Evolutionary conservation across 2,329 filamentous ascomycete genomes (phyloP).

Genomic region (Dichotomopilus funicola): DNA sequence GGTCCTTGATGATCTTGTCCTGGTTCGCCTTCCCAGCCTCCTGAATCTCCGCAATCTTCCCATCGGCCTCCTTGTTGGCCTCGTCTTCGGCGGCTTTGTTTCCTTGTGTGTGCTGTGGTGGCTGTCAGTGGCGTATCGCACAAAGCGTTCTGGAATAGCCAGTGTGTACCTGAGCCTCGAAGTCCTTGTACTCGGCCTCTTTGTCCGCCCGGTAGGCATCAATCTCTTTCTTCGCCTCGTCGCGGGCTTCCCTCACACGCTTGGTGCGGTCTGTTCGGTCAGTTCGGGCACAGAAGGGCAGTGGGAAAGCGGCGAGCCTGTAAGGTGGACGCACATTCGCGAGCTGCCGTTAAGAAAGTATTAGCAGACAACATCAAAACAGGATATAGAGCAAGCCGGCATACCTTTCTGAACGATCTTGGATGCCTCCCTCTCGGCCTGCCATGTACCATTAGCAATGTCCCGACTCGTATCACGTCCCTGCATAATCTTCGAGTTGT

Average conservation of each 20-base stretch:
- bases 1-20: conserved; percentile 70
- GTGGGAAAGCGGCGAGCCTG: not conserved
- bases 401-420: conserved; percentile 97
- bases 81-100: conserved; percentile 75
- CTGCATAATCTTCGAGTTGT: conserved; percentile 1
- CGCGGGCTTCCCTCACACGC: conserved; percentile 90
- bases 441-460: conserved; percentile 3
- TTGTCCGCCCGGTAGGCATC: conserved; percentile 84
- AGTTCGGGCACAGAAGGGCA: not conserved
- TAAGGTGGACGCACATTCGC: conserved; percentile 19
- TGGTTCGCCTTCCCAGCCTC: conserved; percentile 73
- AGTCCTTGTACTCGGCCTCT: conserved; percentile 91
- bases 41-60: conserved; percentile 75
- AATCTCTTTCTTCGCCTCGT: conserved; percentile 97
- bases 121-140: not conserved
- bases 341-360: conserved; percentile 16
- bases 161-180: conserved; percentile 61
- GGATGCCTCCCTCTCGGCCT: conserved; percentile 97
- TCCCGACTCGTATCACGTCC: too few relatives aligned
- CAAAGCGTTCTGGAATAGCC: not conserved
- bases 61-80: conserved; percentile 73
- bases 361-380: not conserved
- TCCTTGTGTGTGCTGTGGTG: conserved; percentile 73
- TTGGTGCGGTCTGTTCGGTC: conserved; percentile 72
- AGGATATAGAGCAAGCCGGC: conserved; percentile 21